A percentile compares a stretch with the other conserved stretches of the same genome.
Conservation (phyloP, 2,329 filamentous ascomycete genomes). For the Annulohypoxylon truncatum region DNA sequence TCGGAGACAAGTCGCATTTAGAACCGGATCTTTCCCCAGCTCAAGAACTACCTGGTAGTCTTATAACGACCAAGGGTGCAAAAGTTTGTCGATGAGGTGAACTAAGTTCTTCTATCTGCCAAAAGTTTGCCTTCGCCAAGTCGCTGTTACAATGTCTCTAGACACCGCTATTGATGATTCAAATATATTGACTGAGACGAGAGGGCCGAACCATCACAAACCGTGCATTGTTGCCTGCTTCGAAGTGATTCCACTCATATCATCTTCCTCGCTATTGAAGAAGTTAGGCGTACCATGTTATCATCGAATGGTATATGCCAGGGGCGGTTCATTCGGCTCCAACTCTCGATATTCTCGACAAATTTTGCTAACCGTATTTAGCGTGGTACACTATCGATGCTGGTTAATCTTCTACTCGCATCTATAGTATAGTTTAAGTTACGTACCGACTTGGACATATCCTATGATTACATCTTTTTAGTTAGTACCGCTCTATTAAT, state of each 20-base stretch:
- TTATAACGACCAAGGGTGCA: background rate
- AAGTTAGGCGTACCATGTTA: background rate
- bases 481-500: too few relatives aligned
- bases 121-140: conserved; percentile 7
- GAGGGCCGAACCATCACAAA: background rate
- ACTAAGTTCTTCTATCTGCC: background rate
- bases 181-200: background rate
- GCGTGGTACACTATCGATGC: background rate
- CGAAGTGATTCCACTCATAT: background rate
- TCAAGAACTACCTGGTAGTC: background rate
- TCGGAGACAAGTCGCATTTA: background rate
- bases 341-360: background rate
- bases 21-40: background rate
- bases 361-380: background rate
- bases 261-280: background rate
- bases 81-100: background rate
- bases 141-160: background rate
- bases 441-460: background rate
- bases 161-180: background rate
- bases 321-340: background rate
- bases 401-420: background rate
- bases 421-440: background rate
- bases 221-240: background rate
- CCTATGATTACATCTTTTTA: background rate
- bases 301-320: background rate